Evolutionary conservation across 768 basidiomycete genomes (phyloP), one percentile per base, ranked within the genome.

Genomic region (Amanita subjunquillea): DNA sequence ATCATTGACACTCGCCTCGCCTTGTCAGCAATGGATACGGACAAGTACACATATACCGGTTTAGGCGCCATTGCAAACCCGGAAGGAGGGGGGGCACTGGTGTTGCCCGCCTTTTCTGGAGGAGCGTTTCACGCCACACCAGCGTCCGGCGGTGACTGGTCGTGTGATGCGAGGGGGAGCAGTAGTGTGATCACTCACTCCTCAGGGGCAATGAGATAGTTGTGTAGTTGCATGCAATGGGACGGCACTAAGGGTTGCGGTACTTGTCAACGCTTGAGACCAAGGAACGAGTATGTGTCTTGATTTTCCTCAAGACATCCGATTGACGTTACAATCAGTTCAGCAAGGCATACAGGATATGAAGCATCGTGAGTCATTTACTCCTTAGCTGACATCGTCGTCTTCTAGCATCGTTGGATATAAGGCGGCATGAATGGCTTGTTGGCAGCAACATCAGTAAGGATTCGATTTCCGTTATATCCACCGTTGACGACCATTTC

Each of bases 151-250:
- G 32, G 32, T 32, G 48, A 27, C 37, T 50, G 48, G 32, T 30
- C 17, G 48, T 50, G 48, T 25, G 15, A 27, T 37, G n/a, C 20
- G 48, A 50, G 48, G 49, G 38, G 49, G 36, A 40, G 37, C 49
- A 50, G 49, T 41, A 50, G 37, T 27, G 23, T 29, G 45, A 50
- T 50, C 49, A 27, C 49, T 50, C 49, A 50, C 37, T 40, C 36
- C 49, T 37, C 49, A 50, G 49, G 49, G 49, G 49, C 49, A 20
- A 7, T 23, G 22, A 41, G 22, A 29, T 17, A 15, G 6, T 27
- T 40, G 13, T 39, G 37, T 25, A 27, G 36, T 6, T 40, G 10
- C 17, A 34, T 50, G 49, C 25, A 17, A n/a, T 32, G 34, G 49
- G 49, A 29, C 39, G 34, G 37, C 38, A 12, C 36, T 48, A 38